These are phyloP conservation scores for Xylaria multiplex DNA, from an alignment of 2,329 filamentous ascomycete species.

Conservation along the genomic window DNA sequence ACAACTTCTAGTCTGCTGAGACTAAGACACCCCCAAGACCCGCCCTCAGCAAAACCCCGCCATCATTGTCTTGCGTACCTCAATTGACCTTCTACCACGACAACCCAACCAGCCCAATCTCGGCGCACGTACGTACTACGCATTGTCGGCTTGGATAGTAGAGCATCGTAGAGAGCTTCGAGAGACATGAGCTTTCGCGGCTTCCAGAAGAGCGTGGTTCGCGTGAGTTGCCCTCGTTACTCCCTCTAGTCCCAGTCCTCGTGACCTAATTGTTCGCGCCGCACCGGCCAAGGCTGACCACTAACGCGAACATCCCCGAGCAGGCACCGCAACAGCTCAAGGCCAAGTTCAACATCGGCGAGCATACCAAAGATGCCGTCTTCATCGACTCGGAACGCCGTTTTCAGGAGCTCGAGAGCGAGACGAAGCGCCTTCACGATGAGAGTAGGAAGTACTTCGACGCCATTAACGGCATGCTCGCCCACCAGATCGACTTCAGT, in stretches of 20 bases:
- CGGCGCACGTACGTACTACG: background rate
- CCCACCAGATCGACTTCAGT: slow-evolving; percentile 97
- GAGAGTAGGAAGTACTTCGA: slow-evolving; percentile 98
- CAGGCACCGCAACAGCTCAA: slow-evolving; percentile 92
- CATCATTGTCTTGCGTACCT: slow-evolving; percentile 10
- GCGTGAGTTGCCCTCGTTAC: slow-evolving; percentile 66
- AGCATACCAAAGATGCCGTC: slow-evolving; percentile 92
- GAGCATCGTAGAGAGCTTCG: slow-evolving; percentile 7
- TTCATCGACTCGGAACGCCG: slow-evolving; percentile 94
- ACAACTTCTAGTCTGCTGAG: background rate
- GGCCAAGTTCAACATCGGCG: slow-evolving; percentile 92
- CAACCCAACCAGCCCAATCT: slow-evolving; percentile 4
- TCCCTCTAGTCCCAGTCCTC: background rate
- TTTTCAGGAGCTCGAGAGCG: slow-evolving; percentile 91
- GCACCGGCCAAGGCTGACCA: slow-evolving; percentile 18
- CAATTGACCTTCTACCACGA: slow-evolving; percentile 4
- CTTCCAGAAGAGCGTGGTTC: slow-evolving; percentile 86
- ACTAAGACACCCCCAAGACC: slow-evolving; percentile 3
- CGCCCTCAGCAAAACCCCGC: slow-evolving; percentile 28
- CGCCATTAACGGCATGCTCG: slow-evolving; percentile 97
- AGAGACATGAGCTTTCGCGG: slow-evolving; percentile 92
- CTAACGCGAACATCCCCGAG: slow-evolving; percentile 9
- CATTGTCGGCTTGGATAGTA: slow-evolving; percentile 13
- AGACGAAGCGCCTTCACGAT: slow-evolving; percentile 94
- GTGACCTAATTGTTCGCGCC: slow-evolving; percentile 14